Percentiles rank a stretch among this genome's conserved stretches.
Conservation (phyloP, 2,329 filamentous ascomycete species). For the Colletotrichum camelliae region DNA sequence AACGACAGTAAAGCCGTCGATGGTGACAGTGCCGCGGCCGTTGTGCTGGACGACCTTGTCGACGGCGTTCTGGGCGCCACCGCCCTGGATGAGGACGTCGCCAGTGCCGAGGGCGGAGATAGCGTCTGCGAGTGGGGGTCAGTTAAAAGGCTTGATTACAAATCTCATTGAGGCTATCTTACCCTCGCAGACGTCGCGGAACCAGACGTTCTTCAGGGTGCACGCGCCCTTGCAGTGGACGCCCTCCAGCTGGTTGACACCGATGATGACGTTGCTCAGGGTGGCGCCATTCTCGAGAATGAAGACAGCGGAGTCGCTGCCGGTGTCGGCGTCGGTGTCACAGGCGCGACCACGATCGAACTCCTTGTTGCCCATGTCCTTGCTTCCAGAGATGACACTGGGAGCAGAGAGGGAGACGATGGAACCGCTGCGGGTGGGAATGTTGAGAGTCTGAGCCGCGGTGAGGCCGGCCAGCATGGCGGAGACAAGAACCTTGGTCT, state of each 20-base stretch:
- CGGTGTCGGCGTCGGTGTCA: slow-evolving; percentile 24
- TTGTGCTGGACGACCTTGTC: slow-evolving; percentile 41
- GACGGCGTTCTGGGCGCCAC: slow-evolving; percentile 35
- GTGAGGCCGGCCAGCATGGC: slow-evolving; percentile 12
- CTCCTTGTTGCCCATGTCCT: slow-evolving; percentile 25
- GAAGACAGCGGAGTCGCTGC: slow-evolving; percentile 49
- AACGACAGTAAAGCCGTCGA: slow-evolving; percentile 40
- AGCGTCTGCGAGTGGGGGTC: background rate
- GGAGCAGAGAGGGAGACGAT: slow-evolving; percentile 25
- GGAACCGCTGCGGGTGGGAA: slow-evolving; percentile 26
- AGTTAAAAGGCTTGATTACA: rapidly evolving
- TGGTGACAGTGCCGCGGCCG: slow-evolving; percentile 33
- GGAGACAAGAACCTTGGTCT: slow-evolving; percentile 12
- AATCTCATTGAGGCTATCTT: rapidly evolving
- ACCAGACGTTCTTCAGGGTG: slow-evolving; percentile 43
- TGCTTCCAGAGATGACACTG: slow-evolving; percentile 22
- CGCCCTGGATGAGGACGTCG: slow-evolving; percentile 30
- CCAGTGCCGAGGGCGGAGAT: slow-evolving; percentile 18
- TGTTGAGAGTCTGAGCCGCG: slow-evolving; percentile 27
- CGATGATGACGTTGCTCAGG: slow-evolving; percentile 59
- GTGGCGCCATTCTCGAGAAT: slow-evolving; percentile 54
- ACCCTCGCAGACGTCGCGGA: slow-evolving; percentile 43
- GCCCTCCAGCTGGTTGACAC: slow-evolving; percentile 53
- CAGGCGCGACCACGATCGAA: slow-evolving; percentile 25
- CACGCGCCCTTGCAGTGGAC: slow-evolving; percentile 56